phyloP scores from a whole-genome alignment of 768 basidiomycete species.

The Tylopilus rubrobrunneus region DNA sequence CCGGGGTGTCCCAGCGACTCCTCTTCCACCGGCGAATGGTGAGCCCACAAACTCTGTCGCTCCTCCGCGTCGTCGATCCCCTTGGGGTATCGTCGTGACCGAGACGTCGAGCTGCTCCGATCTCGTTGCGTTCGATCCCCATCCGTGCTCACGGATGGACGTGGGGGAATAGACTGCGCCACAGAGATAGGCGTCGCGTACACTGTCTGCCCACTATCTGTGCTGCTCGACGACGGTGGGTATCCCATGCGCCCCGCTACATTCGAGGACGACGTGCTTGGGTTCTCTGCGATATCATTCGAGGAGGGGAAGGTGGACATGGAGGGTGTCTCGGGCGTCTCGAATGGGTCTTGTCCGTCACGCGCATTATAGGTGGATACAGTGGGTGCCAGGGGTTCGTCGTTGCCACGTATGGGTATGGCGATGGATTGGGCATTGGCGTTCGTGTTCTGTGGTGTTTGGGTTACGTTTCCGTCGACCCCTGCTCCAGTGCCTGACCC shows the following conservation, averaged over 20 bases:
- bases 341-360: slow-evolving; percentile 24
- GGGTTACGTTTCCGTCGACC: background rate
- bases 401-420: slow-evolving; percentile 24
- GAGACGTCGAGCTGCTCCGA: slow-evolving; percentile 40
- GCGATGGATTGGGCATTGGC: slow-evolving; percentile 17
- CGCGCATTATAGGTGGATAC: slow-evolving; percentile 7
- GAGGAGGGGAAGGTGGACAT: slow-evolving; percentile 25
- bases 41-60: slow-evolving; percentile 51
- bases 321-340: slow-evolving; percentile 28
- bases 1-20: slow-evolving; percentile 19
- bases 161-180: background rate
- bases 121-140: slow-evolving; percentile 22
- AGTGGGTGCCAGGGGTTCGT: slow-evolving; percentile 31
- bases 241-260: background rate
- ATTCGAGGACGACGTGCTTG: background rate
- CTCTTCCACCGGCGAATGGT: slow-evolving; percentile 26
- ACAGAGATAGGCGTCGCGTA: slow-evolving; percentile 12
- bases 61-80: slow-evolving; percentile 60
- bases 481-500: slow-evolving; percentile 1
- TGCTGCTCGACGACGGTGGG: slow-evolving; percentile 8
- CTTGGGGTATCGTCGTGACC: slow-evolving; percentile 44
- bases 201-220: slow-evolving; percentile 15
- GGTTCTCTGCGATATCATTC: slow-evolving; percentile 7
- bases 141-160: background rate
- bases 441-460: slow-evolving; percentile 26